Base-by-base conservation (phyloP, 345 rosid species). In the Pistacia atlantica region DNA sequence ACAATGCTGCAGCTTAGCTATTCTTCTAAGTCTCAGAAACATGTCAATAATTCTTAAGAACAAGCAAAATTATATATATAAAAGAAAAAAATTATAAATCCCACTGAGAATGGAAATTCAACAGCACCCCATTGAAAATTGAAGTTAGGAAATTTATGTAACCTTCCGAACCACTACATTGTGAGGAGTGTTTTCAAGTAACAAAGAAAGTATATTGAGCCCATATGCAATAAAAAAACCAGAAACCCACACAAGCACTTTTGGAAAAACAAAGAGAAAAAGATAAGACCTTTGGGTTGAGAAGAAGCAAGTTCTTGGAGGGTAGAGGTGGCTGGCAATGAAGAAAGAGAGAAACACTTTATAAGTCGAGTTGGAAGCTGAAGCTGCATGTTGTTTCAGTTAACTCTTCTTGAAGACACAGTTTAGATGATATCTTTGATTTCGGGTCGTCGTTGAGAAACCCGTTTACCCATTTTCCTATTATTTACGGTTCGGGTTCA, bases 301-400 rank as follows among this genome's bases (percentile, higher is more conserved):
- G 88, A 78, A 74, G 87, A 82, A 78, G 89, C 84, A 46, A 89
- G 49, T 42, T 83, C 65, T 31, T 77, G 84, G 51, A 87, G 88
- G 20, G 80, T 78, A 37, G 84, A 45, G 64, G 83, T 13, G 64
- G 84, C 60, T 4, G 81, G 73, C 75, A 77, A 45, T n/a, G 86
- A 83, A 83, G 87, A 78, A 48, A 52, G 59, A 65, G 83, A 80
- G 48, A 83, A 55, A 20, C 87, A 82, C 81, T 75, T 83, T 14
- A 79, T 42, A 83, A 89, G 80, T 80, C 89, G 87, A 71, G 74
- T 69, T 22, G 87, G 83, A 69, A 84, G 51, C 70, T 74, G 88
- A 67, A 84, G 68, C 71, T 69, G 84, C 86, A 77, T 80, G 72
- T 48, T 72, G 28, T 59, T 8, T 37, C 28, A 10, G 20, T 18